Base-by-base conservation (phyloP, 352 stramenopile species). In the Elongisporangium anandrum region DNA sequence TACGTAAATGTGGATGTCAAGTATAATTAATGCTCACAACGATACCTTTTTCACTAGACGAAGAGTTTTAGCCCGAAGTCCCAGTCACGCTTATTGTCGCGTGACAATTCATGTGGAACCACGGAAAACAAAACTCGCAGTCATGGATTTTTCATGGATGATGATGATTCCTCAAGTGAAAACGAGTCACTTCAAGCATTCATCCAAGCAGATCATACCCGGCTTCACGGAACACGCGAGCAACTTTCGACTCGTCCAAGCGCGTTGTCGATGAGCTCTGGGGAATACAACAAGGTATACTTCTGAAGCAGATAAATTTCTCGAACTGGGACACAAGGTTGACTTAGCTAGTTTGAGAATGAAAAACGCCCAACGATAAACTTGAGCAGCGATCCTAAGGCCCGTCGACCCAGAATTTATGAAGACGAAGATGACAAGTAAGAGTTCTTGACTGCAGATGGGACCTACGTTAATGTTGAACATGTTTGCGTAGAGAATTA, bases 41-140 rank as follows among this genome's bases (percentile, higher is more conserved):
- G 38, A 15, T 17, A 52, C 29, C 4, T 23, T 50, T 19, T 61
- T 54, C 45, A 54, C 50, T 41, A 68, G 57, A 48, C 38, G 55
- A 65, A 45, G 52, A 23, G 38, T 57, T n/a, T 4, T 65, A 47
- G 12, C 29, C 20, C n/a, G 8, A 50, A 54, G 5, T 51, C 16
- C 29, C 34, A 22, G 26, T 26, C 59, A 13, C 29, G 29, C 24
- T 7, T 7, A 7, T 34, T 3, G 29, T 13, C 4, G 5, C 29
- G 29, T 39, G 29, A 8, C 29, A 13, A 4, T 39, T 13, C 29
- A 3, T 29, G 24, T 29, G 26, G 26, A 45, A 45, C 34, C 34
- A 45, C 34, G 17, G 13, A 17, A 16, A 17, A 3, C 1, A 45
- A 45, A 45, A 45, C 2, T 17, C 34, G 1, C 34, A 45, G 13